Base-by-base conservation (phyloP, 345 rosid genomes). In the Fremontodendron californicum region DNA sequence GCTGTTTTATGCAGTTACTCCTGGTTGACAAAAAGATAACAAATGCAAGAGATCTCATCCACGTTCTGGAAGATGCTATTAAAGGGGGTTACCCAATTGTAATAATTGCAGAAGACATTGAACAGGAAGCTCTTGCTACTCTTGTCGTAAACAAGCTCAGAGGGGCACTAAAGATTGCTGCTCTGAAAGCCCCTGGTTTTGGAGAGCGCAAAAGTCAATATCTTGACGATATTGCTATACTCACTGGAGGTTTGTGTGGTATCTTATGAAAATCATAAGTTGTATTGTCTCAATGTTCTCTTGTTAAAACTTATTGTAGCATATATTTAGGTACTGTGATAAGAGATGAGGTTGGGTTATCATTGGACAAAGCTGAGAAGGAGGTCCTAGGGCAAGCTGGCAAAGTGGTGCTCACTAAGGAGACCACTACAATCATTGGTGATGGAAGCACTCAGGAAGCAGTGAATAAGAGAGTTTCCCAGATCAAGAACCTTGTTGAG, bases 391-490 rank as follows among this genome's bases (percentile, higher is more conserved):
- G 99, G 54, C 82, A 77, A 69, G 98, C 99, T 74, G 85, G 97
- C 25, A 92, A 96, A 85, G 96, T 93, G 19, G 99, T 92, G 60
- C 96, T 93, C 71, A 96, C 96, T 5, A 96, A 96, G 88, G 99
- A 96, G 80, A 84, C 87, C 9, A 87, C 97, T 2, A 96, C 97
- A 55, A 91, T 96, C 27, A 92, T 96, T 23, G 97, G 97, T 74
- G 99, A 96, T 84, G 99, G 99, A 39, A 93, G 91, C 88, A 91
- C 97, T 71, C 99, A 96, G 82, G 98, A 96, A 71, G 97, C 86
- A 73, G 99, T 93, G 76, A 90, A 75, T 83, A 96, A 90, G 88
- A 90, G 98, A 82, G 98, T 94, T 78, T 85, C 91, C 21, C 98
- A 94, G 79, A 96, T 96, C 74, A 92, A 81, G 82, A 96, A 89